These are phyloP conservation scores for Clarireedia hainanense DNA, from an alignment of 2,329 filamentous ascomycete genomes.

Conservation along the genomic window DNA sequence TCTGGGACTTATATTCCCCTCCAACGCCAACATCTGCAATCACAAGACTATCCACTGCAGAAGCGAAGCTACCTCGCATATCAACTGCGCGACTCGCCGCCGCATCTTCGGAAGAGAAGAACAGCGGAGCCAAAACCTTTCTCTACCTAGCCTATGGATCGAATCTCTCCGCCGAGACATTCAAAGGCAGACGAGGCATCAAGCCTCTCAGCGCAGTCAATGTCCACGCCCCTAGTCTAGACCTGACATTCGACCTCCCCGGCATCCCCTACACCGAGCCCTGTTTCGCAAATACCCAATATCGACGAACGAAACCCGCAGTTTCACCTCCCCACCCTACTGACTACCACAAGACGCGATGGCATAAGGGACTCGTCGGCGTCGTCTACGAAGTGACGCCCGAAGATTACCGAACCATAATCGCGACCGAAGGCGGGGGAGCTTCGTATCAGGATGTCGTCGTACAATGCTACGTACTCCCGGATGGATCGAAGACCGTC, in stretches of 20 bases:
- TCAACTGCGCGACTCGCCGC: constrained; percentile 2
- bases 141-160: constrained; percentile 88
- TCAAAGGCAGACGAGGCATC: constrained; percentile 70
- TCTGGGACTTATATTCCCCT: constrained; percentile 2
- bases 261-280: constrained; percentile 83
- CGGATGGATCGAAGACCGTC: constrained; percentile 46
- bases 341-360: constrained; percentile 47
- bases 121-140: constrained; percentile 39
- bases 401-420: constrained; percentile 75
- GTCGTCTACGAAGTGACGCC: constrained; percentile 92
- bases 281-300: constrained; percentile 81
- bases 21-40: neutral
- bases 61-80: neutral
- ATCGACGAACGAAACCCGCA: constrained; percentile 33
- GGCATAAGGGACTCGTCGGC: constrained; percentile 79
- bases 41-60: neutral
- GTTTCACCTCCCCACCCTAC: constrained; percentile 19
- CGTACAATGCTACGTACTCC: constrained; percentile 68
- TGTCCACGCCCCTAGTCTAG: constrained; percentile 70
- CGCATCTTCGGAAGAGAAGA: constrained; percentile 4
- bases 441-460: constrained; percentile 76
- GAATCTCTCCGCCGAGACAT: constrained; percentile 75
- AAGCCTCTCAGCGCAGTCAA: constrained; percentile 73
- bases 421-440: constrained; percentile 85
- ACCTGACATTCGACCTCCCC: constrained; percentile 76